Evolutionary conservation across 805 yeast species (phyloP), one percentile per base, ranked within the genome.

Genomic region (Schizosaccharomyces octosporus): DNA sequence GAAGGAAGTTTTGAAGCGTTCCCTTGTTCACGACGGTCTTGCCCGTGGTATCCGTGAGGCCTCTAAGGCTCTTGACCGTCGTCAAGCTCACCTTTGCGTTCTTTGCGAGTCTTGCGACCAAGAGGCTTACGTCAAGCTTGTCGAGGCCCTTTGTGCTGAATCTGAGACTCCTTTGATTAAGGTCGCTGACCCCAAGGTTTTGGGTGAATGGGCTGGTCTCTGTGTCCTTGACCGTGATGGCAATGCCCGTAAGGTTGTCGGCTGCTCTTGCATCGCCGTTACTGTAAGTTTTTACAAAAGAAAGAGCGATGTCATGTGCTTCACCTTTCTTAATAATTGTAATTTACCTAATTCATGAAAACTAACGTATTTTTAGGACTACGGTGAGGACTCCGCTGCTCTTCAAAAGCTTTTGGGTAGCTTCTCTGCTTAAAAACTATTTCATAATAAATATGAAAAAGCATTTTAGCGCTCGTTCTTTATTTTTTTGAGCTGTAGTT

Each of bases 1-100:
- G 77, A 87, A 88, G 81, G 93, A 87, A 74, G 97, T 93, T 75
- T 85, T 93, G 76, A 89, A 95, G 84, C 88, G 93, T 77, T 83
- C 99, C 71, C 83, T 93, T 76, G 86, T 90, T 74, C 95, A 88
- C 82, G 97, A 90, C 77, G 98, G 99, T 80, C 87, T 93, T 79
- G 97, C 97, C 77, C 90, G 99, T 83, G 99, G 99, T 84, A 85
- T 93, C 78, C 93, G 97, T 84, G 98, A 93, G 82, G 94, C 97
- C 70, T 87, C 97, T 74, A 93, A 93, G 86, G 97, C 97, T 78
- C 83, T 93, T 71, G 82, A 95, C 74, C 82, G 87, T 45, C 65
- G 95, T 77, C 94, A 89, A 79, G 99, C 97, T 71, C 95, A 90
- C 80, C 81, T 93, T 76, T 85, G 89, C 80, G 95, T 93, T 74